Conservation (phyloP, 306 rosid species). For the Prosopis cineraria region DNA sequence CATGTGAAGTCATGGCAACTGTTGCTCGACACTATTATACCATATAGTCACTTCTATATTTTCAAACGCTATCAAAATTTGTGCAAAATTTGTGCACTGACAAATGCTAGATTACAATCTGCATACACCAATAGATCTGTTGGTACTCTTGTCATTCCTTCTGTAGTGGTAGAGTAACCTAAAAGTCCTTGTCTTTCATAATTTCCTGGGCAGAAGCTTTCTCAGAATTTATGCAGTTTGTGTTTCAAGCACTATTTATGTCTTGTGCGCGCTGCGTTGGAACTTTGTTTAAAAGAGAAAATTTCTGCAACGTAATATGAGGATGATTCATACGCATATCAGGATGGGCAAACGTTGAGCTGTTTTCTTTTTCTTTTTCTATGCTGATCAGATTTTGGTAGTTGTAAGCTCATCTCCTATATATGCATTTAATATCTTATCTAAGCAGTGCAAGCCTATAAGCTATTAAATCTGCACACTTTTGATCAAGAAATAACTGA, state of each 20-base stretch:
- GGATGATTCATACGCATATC: neutral
- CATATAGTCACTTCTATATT: neutral
- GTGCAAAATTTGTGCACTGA: neutral
- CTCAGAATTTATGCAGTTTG: neutral
- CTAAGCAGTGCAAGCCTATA: neutral
- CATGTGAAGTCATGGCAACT: neutral
- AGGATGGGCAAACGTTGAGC: conserved; percentile 7
- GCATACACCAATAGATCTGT: neutral
- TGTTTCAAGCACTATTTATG: neutral
- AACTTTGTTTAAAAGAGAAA: neutral
- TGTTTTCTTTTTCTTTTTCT: neutral
- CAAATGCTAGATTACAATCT: neutral
- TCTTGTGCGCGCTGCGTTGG: neutral
- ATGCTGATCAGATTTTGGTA: neutral
- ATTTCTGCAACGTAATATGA: neutral
- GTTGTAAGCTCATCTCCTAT: neutral
- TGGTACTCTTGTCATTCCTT: neutral
- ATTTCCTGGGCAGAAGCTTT: neutral
- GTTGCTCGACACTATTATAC: neutral
- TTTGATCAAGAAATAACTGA: neutral
- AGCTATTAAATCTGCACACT: too few species aligned
- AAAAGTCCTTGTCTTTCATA: neutral
- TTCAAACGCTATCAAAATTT: neutral
- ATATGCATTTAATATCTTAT: neutral
- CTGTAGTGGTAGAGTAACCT: neutral